Evolutionary conservation across 2,329 filamentous ascomycete genomes (phyloP), one percentile per base, ranked within the genome.

Genomic region (Beauveria sp.): DNA sequence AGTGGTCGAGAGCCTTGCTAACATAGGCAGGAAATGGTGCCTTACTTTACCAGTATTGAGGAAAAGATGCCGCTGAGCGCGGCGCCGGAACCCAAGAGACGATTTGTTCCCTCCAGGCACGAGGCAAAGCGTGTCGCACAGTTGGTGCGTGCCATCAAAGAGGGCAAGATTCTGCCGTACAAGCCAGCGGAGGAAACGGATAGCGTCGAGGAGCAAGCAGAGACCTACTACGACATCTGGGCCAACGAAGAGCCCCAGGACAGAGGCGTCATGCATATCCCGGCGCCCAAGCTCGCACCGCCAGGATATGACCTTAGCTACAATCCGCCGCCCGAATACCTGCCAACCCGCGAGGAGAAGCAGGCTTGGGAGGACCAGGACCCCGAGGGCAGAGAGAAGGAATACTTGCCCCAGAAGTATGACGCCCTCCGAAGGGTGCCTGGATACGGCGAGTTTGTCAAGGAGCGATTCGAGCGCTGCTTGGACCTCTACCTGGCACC

Each of bases 101-200:
- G 95, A 68, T 99, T 98, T 73, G 79, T 99, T 10, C 95, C 96
- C 7, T 98, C 93, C 52, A 98, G 97, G 76, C 91, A 99, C 74
- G 95, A 99, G 76, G 89, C 91, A 38, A 97, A 97, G 80, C 86
- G 93, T 62, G 86, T 99, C 57, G 96, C 97, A 86, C 98, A 99
- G 79, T 87, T 99, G 69, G 95, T 98, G 60, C 91, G 90, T 70
- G 95, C 95, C 43, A 99, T 99, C 68, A 87, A 89, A 66, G 93
- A 98, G 75, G 95, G 96, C 42, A 87, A 92, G 55, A 98, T 99
- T 67, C 79, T 96, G 69, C 96, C 96, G 4, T 96, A 96, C 78
- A 91, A 88, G 72, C 85, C 91, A 4, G 86, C 87, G 0, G 82
- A 86, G 69, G 89, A 83, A 66, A 78, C 75, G 49, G 76, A 91